Conservation (phyloP, 768 basidiomycete genomes). For the Dioszegia crocea region DNA sequence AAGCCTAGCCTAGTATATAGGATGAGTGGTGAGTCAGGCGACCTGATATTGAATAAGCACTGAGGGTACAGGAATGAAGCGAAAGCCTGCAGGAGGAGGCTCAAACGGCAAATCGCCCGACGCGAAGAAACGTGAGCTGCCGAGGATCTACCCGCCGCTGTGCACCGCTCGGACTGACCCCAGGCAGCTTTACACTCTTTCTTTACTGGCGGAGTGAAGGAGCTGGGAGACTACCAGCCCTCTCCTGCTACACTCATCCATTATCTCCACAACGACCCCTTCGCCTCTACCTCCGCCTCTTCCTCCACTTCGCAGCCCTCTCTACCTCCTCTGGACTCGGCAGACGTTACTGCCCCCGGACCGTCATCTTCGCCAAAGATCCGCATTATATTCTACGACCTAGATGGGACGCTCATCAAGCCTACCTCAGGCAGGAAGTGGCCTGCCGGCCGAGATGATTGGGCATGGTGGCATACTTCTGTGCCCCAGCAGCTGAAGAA, state of each 20-base stretch:
- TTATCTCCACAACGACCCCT: slow-evolving; percentile 45
- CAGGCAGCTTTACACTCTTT: slow-evolving; percentile 25
- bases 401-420: slow-evolving; percentile 79
- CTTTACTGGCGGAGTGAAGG: slow-evolving; percentile 25
- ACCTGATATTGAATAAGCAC: no score
- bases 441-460: slow-evolving; percentile 54
- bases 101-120: not conserved
- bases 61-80: slow-evolving; percentile 1
- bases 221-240: slow-evolving; percentile 18
- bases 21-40: no score
- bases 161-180: not conserved
- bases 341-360: not conserved
- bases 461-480: slow-evolving; percentile 69
- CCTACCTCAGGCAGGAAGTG: slow-evolving; percentile 52
- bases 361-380: slow-evolving; percentile 15
- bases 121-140: slow-evolving; percentile 1
- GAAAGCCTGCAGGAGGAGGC: not conserved
- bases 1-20: no score
- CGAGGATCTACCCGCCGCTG: no score
- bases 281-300: slow-evolving; percentile 14
- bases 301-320: slow-evolving; percentile 65
- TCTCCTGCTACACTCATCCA: slow-evolving; percentile 43
- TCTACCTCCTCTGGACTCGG: slow-evolving; percentile 62
- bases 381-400: slow-evolving; percentile 76
- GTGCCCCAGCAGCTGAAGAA: slow-evolving; percentile 65